phyloP scores from a whole-genome alignment of 257 asterid species.

The Rehmannia glutinosa region DNA sequence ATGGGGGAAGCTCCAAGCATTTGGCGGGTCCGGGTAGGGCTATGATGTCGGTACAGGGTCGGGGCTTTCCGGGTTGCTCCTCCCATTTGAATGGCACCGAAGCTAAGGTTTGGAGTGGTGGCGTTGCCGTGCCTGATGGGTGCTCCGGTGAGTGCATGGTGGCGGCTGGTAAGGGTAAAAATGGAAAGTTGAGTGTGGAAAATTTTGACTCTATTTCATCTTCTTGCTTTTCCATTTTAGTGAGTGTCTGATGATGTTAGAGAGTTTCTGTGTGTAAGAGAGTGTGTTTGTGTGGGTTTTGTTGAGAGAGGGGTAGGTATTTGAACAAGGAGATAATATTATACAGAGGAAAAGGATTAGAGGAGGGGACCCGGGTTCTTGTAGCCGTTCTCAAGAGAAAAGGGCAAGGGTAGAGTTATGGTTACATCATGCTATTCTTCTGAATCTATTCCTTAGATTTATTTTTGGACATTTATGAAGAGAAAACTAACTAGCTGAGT shows the following conservation, averaged over 20 bases:
- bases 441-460: too few relatives aligned
- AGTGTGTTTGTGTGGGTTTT: neutral
- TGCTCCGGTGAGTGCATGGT: conserved; percentile 39
- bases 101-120: conserved; percentile 50
- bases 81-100: conserved; percentile 90
- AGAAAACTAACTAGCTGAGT: too few relatives aligned
- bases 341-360: too few relatives aligned
- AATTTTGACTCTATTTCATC: conserved; percentile 5
- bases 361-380: too few relatives aligned
- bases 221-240: conserved; percentile 30
- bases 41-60: conserved; percentile 57
- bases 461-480: too few relatives aligned
- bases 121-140: conserved; percentile 42
- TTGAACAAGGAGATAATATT: neutral
- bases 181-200: conserved; percentile 39
- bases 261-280: neutral
- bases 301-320: neutral
- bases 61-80: conserved; percentile 76
- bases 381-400: too few relatives aligned
- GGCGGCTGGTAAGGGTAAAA: conserved; percentile 12
- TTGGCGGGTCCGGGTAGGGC: conserved; percentile 27
- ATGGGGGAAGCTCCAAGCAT: conserved; percentile 62
- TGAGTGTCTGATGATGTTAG: too few relatives aligned
- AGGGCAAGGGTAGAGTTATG: too few relatives aligned
- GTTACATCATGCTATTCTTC: too few relatives aligned